Conservation (phyloP, 2,329 filamentous ascomycete species). For the Septoria linicola region DNA sequence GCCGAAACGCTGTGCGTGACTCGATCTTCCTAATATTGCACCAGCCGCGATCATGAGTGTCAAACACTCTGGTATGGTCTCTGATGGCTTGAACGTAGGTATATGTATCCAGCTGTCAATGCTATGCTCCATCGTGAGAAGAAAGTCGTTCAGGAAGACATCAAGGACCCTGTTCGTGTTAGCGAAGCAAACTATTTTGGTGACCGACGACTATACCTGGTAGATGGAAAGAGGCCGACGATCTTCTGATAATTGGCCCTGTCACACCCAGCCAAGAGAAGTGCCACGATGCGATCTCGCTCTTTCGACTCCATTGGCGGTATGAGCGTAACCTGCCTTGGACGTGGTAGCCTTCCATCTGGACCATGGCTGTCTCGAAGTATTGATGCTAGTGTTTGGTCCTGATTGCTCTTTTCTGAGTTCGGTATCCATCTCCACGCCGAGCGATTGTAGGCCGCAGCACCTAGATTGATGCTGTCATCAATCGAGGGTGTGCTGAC, state of each 20-base stretch:
- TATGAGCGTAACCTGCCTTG: constrained; percentile 13
- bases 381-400: constrained; percentile 20
- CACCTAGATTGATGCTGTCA: constrained; percentile 25
- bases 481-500: constrained; percentile 22
- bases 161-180: constrained; percentile 18
- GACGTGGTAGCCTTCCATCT: constrained; percentile 11
- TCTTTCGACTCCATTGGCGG: constrained; percentile 18
- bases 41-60: constrained; percentile 24
- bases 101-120: constrained; percentile 27
- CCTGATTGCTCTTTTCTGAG: constrained; percentile 20
- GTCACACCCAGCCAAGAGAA: constrained; percentile 23
- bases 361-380: constrained; percentile 22
- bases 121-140: constrained; percentile 26
- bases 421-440: constrained; percentile 26
- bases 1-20: constrained; percentile 25
- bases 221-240: constrained; percentile 20
- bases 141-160: constrained; percentile 24
- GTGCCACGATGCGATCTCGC: constrained; percentile 24
- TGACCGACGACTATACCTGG: not conserved
- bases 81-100: constrained; percentile 18
- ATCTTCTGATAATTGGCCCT: constrained; percentile 26
- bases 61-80: constrained; percentile 21
- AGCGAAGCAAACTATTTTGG: no score
- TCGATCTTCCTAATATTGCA: constrained; percentile 24
- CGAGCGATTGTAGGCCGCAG: constrained; percentile 23